Evolutionary conservation across 1,284 basidiomycete genomes (phyloP).

Genomic region (Tylopilus sp.): DNA sequence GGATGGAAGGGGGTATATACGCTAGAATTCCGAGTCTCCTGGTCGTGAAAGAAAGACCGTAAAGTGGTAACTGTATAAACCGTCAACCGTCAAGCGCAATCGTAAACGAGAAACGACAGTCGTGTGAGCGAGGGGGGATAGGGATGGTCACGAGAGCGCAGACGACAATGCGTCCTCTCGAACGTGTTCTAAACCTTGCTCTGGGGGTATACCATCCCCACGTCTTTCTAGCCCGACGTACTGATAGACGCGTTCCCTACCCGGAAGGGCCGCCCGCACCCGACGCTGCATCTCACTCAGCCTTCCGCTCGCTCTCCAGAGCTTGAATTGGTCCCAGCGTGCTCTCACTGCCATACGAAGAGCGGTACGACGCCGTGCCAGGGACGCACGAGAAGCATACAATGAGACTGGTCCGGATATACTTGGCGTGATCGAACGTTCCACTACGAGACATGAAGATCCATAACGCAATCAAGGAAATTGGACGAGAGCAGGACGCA

Average conservation of each 20-base stretch:
- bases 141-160: constrained; percentile 11
- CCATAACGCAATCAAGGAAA: background rate
- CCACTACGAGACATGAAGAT: constrained; percentile 4
- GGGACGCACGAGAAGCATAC: constrained; percentile 18
- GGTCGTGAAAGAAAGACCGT: constrained; percentile 2
- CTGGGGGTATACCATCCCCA: background rate
- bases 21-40: constrained; percentile 8
- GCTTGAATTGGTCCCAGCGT: constrained; percentile 30
- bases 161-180: background rate
- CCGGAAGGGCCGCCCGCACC: constrained; percentile 28
- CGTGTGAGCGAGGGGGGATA: background rate
- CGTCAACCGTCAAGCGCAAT: background rate
- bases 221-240: constrained; percentile 28
- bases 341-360: constrained; percentile 28
- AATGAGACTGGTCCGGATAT: constrained; percentile 1
- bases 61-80: constrained; percentile 1
- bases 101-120: constrained; percentile 12
- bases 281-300: constrained; percentile 30
- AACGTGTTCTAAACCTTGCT: constrained; percentile 1
- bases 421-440: constrained; percentile 12
- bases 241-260: constrained; percentile 30
- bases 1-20: constrained; percentile 19
- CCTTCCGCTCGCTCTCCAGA: constrained; percentile 28
- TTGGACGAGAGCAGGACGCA: background rate
- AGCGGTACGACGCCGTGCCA: constrained; percentile 27